These are phyloP conservation scores for Polyporus tsugae DNA, from an alignment of 1,284 basidiomycete genomes.

Conservation along the genomic window DNA sequence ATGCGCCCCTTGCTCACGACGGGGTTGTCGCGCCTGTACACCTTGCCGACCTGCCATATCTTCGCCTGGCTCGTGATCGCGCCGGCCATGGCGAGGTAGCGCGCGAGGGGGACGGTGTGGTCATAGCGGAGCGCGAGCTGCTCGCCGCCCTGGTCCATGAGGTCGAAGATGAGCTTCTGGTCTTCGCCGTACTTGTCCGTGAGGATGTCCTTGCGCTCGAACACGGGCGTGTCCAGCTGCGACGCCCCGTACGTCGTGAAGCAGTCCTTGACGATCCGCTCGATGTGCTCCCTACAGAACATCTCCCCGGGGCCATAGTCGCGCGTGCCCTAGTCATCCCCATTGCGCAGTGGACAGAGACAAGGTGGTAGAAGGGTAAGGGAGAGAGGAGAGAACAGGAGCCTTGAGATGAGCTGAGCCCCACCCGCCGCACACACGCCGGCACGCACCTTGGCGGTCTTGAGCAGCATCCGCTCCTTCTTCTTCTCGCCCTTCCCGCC, in stretches of 20 bases:
- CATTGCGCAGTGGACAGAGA: neutral
- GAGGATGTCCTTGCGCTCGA: slow-evolving; percentile 96
- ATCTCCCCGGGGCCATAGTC: slow-evolving; percentile 97
- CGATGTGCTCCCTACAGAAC: slow-evolving; percentile 91
- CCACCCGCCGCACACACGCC: slow-evolving; percentile 3
- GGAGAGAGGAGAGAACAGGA: neutral
- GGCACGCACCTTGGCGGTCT: slow-evolving; percentile 79
- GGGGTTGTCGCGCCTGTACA: slow-evolving; percentile 96
- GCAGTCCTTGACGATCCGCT: slow-evolving; percentile 86
- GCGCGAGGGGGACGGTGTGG: slow-evolving; percentile 95
- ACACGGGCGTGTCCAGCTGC: slow-evolving; percentile 97
- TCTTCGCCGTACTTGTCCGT: slow-evolving; percentile 98
- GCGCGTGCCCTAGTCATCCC: slow-evolving; percentile 80
- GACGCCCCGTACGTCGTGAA: slow-evolving; percentile 92
- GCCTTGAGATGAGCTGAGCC: slow-evolving; percentile 37
- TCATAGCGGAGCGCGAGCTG: slow-evolving; percentile 96
- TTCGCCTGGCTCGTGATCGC: slow-evolving; percentile 78
- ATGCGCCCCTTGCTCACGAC: slow-evolving; percentile 98
- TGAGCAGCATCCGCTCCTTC: slow-evolving; percentile 61
- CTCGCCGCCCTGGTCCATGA: slow-evolving; percentile 99
- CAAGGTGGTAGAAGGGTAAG: neutral
- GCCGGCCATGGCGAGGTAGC: slow-evolving; percentile 95
- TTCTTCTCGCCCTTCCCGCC: slow-evolving; percentile 58
- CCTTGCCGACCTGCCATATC: slow-evolving; percentile 98
- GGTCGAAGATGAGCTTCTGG: slow-evolving; percentile 97